These are phyloP conservation scores for Citrus hindsii DNA, from an alignment of 345 rosid genomes.

Conservation along the genomic window DNA sequence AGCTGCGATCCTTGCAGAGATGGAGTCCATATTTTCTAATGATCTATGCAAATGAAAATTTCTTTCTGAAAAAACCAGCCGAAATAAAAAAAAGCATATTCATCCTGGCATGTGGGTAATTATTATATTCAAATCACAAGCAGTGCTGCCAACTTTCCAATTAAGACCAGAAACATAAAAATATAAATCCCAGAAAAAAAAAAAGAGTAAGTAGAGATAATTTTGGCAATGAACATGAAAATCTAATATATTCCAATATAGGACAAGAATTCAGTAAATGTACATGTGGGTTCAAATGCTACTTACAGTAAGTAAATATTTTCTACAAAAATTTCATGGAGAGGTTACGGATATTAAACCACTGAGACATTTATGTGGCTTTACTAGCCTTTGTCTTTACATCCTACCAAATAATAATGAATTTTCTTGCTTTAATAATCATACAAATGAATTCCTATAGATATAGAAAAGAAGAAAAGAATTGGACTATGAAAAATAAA, in stretches of 20 bases:
- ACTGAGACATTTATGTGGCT: conserved; percentile 32
- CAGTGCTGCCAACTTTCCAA: neutral
- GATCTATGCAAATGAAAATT: neutral
- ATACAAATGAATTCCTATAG: conserved; percentile 16
- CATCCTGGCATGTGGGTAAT: neutral
- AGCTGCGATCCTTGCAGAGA: neutral
- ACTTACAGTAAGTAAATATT: conserved; percentile 23
- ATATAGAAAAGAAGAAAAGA: conserved; percentile 10
- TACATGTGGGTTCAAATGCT: conserved; percentile 21
- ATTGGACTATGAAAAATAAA: conserved; percentile 16
- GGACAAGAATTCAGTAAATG: conserved; percentile 12
- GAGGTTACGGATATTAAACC: conserved; percentile 47
- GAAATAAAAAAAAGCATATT: neutral
- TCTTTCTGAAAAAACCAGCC: neutral
- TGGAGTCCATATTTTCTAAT: neutral
- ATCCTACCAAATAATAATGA: conserved; percentile 32
- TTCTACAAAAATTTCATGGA: conserved; percentile 40
- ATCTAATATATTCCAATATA: conserved; percentile 15
- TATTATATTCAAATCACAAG: neutral
- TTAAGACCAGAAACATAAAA: neutral
- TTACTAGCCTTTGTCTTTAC: conserved; percentile 31
- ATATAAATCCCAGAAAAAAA: neutral
- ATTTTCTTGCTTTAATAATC: conserved; percentile 27
- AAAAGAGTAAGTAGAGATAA: neutral
- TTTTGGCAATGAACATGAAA: neutral